These are phyloP conservation scores for Penicillium psychrofluorescens DNA, from an alignment of 495 filamentous ascomycete species.

Conservation along the genomic window DNA sequence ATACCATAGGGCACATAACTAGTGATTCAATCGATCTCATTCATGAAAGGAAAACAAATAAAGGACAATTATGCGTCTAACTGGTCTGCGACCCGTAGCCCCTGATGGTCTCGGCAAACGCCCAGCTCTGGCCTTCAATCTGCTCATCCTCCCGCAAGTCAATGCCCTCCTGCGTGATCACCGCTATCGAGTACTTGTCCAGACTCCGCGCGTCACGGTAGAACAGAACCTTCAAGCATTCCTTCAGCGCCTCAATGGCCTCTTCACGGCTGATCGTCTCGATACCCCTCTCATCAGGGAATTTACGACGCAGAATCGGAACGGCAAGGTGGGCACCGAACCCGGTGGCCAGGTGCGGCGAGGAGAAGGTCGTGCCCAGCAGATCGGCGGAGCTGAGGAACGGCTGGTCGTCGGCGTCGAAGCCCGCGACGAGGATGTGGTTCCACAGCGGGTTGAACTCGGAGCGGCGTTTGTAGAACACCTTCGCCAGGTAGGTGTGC, in stretches of 20 bases:
- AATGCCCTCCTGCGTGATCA: constrained; percentile 74
- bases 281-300: constrained; percentile 72
- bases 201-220: constrained; percentile 92
- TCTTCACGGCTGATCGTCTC: constrained; percentile 64
- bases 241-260: constrained; percentile 71
- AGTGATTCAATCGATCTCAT: background rate
- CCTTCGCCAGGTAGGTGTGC: constrained; percentile 90
- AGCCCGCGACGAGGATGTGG: constrained; percentile 78
- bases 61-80: constrained; percentile 20
- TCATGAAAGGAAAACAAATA: constrained; percentile 4
- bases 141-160: constrained; percentile 75
- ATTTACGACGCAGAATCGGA: constrained; percentile 76
- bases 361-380: constrained; percentile 82
- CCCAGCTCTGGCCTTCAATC: constrained; percentile 85
- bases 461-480: constrained; percentile 87
- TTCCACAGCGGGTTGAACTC: constrained; percentile 99
- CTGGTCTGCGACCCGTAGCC: constrained; percentile 66
- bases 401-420: constrained; percentile 71
- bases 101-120: constrained; percentile 82
- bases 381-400: constrained; percentile 89
- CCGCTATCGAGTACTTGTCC: constrained; percentile 84
- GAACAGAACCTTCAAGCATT: constrained; percentile 97
- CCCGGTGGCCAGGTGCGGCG: constrained; percentile 83
- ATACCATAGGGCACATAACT: no score
- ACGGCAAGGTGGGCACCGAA: constrained; percentile 90